A percentile compares a stretch with the other conserved stretches of the same genome.
These are phyloP conservation scores for Trypanosoma scelopori DNA, from an alignment of 208 protist species.

Conservation along the genomic window DNA sequence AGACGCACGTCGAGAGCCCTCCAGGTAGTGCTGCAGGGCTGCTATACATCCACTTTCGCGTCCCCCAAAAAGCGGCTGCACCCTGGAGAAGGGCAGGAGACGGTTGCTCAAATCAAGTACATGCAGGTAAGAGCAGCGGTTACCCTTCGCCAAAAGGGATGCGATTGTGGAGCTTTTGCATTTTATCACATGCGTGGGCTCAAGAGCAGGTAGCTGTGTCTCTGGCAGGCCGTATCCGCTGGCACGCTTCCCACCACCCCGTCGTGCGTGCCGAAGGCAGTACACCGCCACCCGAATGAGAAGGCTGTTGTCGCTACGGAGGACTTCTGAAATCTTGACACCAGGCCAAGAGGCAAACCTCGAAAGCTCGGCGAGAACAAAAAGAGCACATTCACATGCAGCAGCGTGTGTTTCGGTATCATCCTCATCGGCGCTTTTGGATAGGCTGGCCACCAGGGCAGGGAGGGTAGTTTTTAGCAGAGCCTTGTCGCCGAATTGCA, in stretches of 20 bases:
- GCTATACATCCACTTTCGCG: conserved; percentile 16
- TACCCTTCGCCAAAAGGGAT: conserved; percentile 9
- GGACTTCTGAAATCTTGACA: conserved; percentile 22
- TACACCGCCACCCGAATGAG: conserved; percentile 58
- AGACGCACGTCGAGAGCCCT: conserved; percentile 21
- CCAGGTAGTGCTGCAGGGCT: conserved; percentile 23
- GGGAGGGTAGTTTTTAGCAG: conserved; percentile 42
- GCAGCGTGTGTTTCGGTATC: conserved; percentile 51
- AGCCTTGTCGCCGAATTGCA: conserved; percentile 34
- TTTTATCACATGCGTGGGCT: conserved; percentile 4
- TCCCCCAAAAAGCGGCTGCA: conserved; percentile 16
- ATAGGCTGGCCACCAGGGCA: conserved; percentile 31
- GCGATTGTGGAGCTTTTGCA: conserved; percentile 4
- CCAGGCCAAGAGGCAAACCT: conserved; percentile 35
- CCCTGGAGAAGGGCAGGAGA: conserved; percentile 16
- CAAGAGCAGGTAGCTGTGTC: conserved; percentile 14
- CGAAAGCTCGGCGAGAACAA: conserved; percentile 47
- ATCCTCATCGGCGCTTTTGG: conserved; percentile 35
- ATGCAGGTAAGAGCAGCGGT: conserved; percentile 32
- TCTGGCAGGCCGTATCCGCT: conserved; percentile 24
- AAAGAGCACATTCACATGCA: conserved; percentile 57
- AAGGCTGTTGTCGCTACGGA: conserved; percentile 32
- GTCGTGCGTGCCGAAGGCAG: conserved; percentile 39
- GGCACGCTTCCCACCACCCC: conserved; percentile 19
- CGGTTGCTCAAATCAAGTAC: conserved; percentile 52